A percentile compares a stretch with the other conserved stretches of the same genome.
phyloP scores from a whole-genome alignment of 2,329 filamentous ascomycete species.

The Ampelomyces quisqualis region DNA sequence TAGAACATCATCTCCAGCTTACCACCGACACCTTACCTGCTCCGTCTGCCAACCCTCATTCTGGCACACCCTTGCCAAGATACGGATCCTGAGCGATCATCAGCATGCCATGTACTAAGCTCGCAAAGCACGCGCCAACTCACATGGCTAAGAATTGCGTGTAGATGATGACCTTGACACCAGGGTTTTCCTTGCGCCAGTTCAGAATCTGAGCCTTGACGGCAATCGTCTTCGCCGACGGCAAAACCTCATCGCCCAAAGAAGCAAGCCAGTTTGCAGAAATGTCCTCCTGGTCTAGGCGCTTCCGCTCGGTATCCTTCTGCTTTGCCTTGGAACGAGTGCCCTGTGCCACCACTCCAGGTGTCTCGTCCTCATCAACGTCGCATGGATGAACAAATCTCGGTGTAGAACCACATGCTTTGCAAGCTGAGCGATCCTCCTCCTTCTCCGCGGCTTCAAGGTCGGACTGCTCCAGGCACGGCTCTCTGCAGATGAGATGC shows the following conservation, averaged over 20 bases:
- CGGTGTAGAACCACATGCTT: conserved; percentile 38
- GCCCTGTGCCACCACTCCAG: conserved; percentile 5
- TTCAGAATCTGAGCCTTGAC: conserved; percentile 50
- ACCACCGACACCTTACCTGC: conserved; percentile 37
- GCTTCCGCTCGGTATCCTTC: conserved; percentile 15
- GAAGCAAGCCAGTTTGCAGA: conserved; percentile 43
- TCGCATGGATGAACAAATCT: conserved; percentile 23
- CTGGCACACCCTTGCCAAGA: conserved; percentile 54
- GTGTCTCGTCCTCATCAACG: conserved; percentile 15
- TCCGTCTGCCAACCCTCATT: conserved; percentile 52
- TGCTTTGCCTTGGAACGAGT: conserved; percentile 21
- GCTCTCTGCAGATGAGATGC: conserved; percentile 56
- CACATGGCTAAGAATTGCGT: conserved; percentile 58
- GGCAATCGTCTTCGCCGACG: conserved; percentile 50
- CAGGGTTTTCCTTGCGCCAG: conserved; percentile 48
- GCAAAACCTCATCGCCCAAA: conserved; percentile 41
- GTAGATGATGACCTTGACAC: conserved; percentile 61
- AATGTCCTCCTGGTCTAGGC: conserved; percentile 31
- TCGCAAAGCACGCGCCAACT: conserved; percentile 3
- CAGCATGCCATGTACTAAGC: not conserved
- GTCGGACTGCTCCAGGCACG: conserved; percentile 47
- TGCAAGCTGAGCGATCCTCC: conserved; percentile 24
- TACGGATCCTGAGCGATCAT: conserved; percentile 43
- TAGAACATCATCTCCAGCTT: too few relatives aligned
- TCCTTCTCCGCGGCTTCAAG: conserved; percentile 28